Evolutionary conservation across 108 stramenopile genomes (phyloP).

Genomic region (Ochromonas danica): DNA sequence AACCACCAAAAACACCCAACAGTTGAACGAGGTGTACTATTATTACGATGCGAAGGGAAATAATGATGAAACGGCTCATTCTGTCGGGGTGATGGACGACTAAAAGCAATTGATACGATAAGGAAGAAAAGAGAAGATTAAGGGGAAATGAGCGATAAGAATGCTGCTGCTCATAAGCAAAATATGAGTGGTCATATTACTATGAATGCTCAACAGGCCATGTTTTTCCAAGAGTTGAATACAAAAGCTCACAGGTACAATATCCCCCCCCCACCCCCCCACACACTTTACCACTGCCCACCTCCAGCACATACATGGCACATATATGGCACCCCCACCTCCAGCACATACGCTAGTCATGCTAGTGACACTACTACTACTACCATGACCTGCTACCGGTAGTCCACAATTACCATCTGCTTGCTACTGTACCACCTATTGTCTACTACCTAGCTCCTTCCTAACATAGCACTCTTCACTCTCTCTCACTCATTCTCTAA

Average conservation of each 20-base stretch:
- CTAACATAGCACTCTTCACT: neutral
- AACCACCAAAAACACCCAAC: too few species aligned
- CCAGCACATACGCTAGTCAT: neutral
- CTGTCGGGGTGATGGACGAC: too few species aligned
- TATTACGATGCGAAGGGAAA: too few species aligned
- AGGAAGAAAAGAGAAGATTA: too few species aligned
- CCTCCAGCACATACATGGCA: neutral
- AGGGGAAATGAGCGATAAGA: too few species aligned
- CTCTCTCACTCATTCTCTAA: neutral
- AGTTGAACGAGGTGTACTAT: too few species aligned
- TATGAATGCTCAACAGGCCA: neutral
- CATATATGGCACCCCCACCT: neutral
- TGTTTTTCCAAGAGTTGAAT: neutral
- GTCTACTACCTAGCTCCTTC: neutral
- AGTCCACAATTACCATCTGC: neutral
- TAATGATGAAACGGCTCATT: too few species aligned
- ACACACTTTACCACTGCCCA: neutral
- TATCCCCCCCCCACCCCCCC: neutral
- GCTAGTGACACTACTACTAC: neutral
- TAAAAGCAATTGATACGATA: too few species aligned
- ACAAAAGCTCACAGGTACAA: neutral
- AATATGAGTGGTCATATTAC: constrained; percentile 9
- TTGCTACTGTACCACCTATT: neutral
- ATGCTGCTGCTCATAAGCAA: too few species aligned
- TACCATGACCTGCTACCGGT: neutral